Percentiles rank a stretch among this genome's conserved stretches.
Evolutionary conservation across 352 stramenopile genomes (phyloP).

Genomic region (Globisporangium nagaii): DNA sequence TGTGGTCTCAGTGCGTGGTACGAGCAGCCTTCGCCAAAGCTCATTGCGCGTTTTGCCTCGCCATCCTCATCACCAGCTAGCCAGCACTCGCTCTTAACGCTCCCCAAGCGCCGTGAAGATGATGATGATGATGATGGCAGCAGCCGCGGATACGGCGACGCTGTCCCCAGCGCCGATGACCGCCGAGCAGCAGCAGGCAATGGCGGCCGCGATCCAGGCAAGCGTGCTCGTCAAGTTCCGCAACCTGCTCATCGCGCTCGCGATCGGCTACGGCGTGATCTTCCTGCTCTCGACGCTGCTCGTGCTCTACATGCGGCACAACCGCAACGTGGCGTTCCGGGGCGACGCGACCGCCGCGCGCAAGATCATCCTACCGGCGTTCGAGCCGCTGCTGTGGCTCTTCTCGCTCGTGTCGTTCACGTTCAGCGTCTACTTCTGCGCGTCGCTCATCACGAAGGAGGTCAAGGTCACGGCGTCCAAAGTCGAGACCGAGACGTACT

Average conservation of each 20-base stretch:
- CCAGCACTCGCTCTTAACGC: background rate
- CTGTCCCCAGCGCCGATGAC: background rate
- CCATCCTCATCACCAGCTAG: background rate
- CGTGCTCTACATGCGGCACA: conserved; percentile 44
- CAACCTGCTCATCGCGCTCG: conserved; percentile 28
- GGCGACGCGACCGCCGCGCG: conserved; percentile 46
- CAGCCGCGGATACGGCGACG: background rate
- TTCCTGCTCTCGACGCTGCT: conserved; percentile 39
- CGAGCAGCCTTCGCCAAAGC: too few species aligned
- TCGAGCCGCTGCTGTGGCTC: conserved; percentile 62
- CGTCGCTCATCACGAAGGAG: conserved; percentile 8
- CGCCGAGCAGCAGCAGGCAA: background rate
- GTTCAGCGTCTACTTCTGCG: conserved; percentile 26
- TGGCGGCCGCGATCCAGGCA: background rate
- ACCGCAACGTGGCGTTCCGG: conserved; percentile 39
- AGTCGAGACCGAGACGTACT: conserved; percentile 36
- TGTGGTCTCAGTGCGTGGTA: too few species aligned
- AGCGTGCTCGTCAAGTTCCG: conserved; percentile 10
- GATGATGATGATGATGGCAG: too few species aligned
- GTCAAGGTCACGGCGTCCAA: conserved; percentile 8
- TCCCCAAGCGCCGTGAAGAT: too few species aligned
- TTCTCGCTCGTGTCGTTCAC: conserved; percentile 24
- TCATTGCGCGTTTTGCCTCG: background rate
- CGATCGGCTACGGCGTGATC: conserved; percentile 36
- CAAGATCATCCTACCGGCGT: conserved; percentile 64